Evolutionary conservation across 1,284 basidiomycete genomes (phyloP).

Genomic region (Athelia psychrophila): DNA sequence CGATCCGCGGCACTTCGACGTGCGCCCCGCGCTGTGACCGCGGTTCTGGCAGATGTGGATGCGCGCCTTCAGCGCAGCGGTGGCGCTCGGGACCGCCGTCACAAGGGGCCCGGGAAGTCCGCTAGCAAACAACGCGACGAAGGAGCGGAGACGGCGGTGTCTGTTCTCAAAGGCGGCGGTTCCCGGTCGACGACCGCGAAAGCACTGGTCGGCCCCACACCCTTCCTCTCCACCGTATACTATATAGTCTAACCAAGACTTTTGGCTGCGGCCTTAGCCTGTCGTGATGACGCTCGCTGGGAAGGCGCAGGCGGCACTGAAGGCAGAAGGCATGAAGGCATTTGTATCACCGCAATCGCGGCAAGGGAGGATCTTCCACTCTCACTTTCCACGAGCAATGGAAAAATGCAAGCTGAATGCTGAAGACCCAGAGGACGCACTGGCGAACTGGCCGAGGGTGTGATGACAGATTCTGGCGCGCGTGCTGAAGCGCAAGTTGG

Average conservation of each 20-base stretch:
- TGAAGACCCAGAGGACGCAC: slow-evolving; percentile 43
- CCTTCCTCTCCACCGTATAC: no score
- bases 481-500: no score
- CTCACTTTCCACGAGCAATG: slow-evolving; percentile 34
- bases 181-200: slow-evolving; percentile 53
- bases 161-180: slow-evolving; percentile 56
- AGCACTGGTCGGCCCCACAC: slow-evolving; percentile 52
- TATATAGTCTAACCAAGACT: no score
- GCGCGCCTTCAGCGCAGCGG: slow-evolving; percentile 62
- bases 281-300: slow-evolving; percentile 53
- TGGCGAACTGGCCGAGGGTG: no score
- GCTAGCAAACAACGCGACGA: slow-evolving; percentile 54
- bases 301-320: slow-evolving; percentile 50
- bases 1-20: slow-evolving; percentile 47
- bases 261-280: slow-evolving; percentile 22
- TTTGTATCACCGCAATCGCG: no score
- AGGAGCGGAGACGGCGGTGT: slow-evolving; percentile 56
- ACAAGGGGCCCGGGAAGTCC: slow-evolving; percentile 59
- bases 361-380: slow-evolving; percentile 28
- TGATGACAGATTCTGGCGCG: no score
- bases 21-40: slow-evolving; percentile 48
- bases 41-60: slow-evolving; percentile 65
- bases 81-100: slow-evolving; percentile 67
- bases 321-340: no score
- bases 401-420: slow-evolving; percentile 42